phyloP scores from a whole-genome alignment of 108 stramenopile species.

The Aureococcus anophagefferens region DNA sequence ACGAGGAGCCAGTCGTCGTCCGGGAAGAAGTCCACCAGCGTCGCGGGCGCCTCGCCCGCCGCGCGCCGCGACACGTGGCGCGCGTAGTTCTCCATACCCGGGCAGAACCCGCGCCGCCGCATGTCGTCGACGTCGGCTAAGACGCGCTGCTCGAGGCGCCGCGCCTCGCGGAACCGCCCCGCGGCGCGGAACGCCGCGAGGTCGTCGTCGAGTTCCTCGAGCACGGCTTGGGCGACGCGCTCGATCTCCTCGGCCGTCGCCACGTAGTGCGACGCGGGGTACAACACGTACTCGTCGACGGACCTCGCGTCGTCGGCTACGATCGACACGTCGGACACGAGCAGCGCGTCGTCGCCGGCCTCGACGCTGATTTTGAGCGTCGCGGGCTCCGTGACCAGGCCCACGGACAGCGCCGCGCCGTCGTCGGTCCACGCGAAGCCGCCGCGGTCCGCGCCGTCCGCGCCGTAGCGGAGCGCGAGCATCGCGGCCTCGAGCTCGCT shows the following conservation, averaged over 20 bases:
- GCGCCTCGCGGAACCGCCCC: slow-evolving; percentile 42
- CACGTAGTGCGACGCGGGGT: slow-evolving; percentile 63
- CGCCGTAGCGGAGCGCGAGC: background rate
- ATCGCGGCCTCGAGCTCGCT: slow-evolving; percentile 12
- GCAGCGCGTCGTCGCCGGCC: background rate
- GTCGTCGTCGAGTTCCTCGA: slow-evolving; percentile 45
- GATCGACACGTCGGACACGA: background rate
- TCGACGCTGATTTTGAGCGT: background rate
- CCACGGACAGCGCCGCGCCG: background rate
- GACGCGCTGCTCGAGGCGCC: slow-evolving; percentile 47
- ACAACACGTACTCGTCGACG: slow-evolving; percentile 20
- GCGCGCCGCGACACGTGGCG: slow-evolving; percentile 50
- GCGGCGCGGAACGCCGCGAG: slow-evolving; percentile 26
- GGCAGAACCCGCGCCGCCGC: slow-evolving; percentile 49
- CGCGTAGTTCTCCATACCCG: slow-evolving; percentile 64
- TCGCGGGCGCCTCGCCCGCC: slow-evolving; percentile 51
- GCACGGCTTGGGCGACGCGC: slow-evolving; percentile 36
- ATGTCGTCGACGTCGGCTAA: slow-evolving; percentile 47
- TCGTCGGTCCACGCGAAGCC: background rate
- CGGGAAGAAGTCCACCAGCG: slow-evolving; percentile 54
- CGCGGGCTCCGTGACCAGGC: background rate
- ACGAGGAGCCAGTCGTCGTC: slow-evolving; percentile 55
- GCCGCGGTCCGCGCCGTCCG: background rate
- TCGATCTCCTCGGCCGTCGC: slow-evolving; percentile 35
- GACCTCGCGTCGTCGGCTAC: no score